Evolutionary conservation across 2,329 filamentous ascomycete genomes (phyloP), one percentile per base, ranked within the genome.

Genomic region (Chaetothyriales sp.): DNA sequence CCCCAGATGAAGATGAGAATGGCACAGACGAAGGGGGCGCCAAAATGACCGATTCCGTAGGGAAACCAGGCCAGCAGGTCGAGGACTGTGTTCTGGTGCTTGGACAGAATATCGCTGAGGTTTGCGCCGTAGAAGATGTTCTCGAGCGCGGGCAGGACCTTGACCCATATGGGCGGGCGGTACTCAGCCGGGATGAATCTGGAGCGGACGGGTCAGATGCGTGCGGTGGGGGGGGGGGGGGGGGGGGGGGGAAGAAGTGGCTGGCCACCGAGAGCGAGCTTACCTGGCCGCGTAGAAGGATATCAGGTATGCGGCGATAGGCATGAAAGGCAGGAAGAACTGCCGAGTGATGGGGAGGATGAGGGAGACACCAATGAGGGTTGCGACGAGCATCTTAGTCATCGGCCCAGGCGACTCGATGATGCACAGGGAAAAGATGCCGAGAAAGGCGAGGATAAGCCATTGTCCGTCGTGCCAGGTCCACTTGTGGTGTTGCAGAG

Each of bases 41-140:
- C 88, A 64, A 94, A 95, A 70, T 97, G 90, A 54, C 86, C 83
- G 52, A 95, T 75, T 51, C 90, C 90, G 64, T 97, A 97, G 1
- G 90, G 89, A 19, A 97, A 70, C 89, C 89, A 95, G 15, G 90
- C 90, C 51, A 95, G 73, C 51, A 97, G 74, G 65, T 95, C 89
- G 52, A 95, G 80, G 47, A 87, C 74, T 5, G 85, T 79, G 68
- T 86, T 83, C 63, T 90, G 86, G 71, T 95, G 87, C 46, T 87
- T 87, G 13, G 89, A 94, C 51, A 97, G 79, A 63, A 95, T 94
- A 68, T 95, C 95, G 72, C 88, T 94, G 53, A 95, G 77, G 70
- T 95, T 95, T 57, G 89, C 89, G 61, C 90, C 90, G 66, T 95
- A 97, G 33, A 97, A 77, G 56, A 97, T 92, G 68, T 97, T 95